Evolutionary conservation across 257 asterid genomes (phyloP), one percentile per base, ranked within the genome.

Genomic region (Osmanthus fragrans): DNA sequence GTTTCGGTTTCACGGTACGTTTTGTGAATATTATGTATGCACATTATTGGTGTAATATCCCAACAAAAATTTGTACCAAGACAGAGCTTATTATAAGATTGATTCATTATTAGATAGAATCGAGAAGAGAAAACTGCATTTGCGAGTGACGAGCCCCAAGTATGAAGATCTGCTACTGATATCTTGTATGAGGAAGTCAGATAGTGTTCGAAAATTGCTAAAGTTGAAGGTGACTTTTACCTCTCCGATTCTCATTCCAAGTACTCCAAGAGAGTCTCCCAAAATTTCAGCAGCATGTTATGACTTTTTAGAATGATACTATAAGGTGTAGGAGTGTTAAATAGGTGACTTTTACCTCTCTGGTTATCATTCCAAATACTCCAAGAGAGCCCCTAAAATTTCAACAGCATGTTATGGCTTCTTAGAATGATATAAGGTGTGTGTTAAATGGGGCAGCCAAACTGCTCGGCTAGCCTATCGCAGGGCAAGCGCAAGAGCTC

Each of bases 131-230:
- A 58, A 6, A 9, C 32, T 12, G 27, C 42, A 75, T 40, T 47
- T 63, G 0, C 70, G 42, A 3, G 82, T 70, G 2, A 27, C 39
- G 0, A 84, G 70, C 73, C 70, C 54, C 0, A 82, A 71, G 66
- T 81, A 7, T 13, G 56, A 37, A 12, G 78, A 74, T 71, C 18
- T 40, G 63, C 77, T 25, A 45, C 72, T 78, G 47, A 83, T 74
- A 79, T 72, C 94, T 64, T 87, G 91, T 73, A 45, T 89, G 81
- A 86, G 82, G 75, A 84, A 76, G 47, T 71, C 49, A 0, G 87
- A 82, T 45, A 74, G 83, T 77, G 86, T n/a, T 51, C 76, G 66
- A 7, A 37, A 69, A 21, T 29, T 19, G 60, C 75, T 73, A 29
- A 76, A 83, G 71, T 80, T 87, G 78, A 84, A 73, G 76, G 91